Percentiles rank a stretch among this genome's conserved stretches.
Conservation (phyloP, 2,329 filamentous ascomycete species). For the Ophiocordyceps robertsii region DNA sequence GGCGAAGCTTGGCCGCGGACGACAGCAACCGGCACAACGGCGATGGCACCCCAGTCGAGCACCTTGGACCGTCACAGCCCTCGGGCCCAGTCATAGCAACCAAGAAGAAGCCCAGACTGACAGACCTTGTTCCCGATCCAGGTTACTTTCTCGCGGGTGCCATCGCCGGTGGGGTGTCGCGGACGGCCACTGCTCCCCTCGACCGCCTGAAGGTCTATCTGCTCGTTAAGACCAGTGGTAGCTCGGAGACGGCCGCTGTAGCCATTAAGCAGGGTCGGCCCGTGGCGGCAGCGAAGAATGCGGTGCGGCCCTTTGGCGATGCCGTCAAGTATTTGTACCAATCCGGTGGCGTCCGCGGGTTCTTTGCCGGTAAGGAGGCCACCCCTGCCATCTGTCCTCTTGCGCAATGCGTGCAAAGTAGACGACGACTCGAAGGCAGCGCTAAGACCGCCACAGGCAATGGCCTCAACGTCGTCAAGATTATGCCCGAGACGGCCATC, state of each 20-base stretch:
- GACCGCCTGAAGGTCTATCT: slow-evolving; percentile 96
- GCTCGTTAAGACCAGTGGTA: slow-evolving; percentile 64
- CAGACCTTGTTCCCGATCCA: slow-evolving; percentile 66
- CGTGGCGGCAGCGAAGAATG: slow-evolving; percentile 48
- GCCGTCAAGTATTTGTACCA: slow-evolving; percentile 71
- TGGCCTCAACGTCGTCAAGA: slow-evolving; percentile 89
- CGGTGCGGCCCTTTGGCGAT: slow-evolving; percentile 54
- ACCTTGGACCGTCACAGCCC: slow-evolving; percentile 16
- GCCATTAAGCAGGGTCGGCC: slow-evolving; percentile 60
- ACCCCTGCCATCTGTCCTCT: background rate
- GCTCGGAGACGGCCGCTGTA: slow-evolving; percentile 40
- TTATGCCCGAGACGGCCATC: slow-evolving; percentile 97
- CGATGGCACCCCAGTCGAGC: slow-evolving; percentile 20
- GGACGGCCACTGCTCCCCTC: slow-evolving; percentile 88
- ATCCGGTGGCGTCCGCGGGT: slow-evolving; percentile 72
- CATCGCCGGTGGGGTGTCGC: slow-evolving; percentile 84
- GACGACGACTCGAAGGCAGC: background rate
- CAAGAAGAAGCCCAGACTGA: slow-evolving; percentile 40
- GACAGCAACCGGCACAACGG: slow-evolving; percentile 12
- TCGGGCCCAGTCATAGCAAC: slow-evolving; percentile 19
- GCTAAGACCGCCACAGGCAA: slow-evolving; percentile 50
- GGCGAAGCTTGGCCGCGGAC: slow-evolving; percentile 10
- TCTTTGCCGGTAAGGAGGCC: slow-evolving; percentile 68
- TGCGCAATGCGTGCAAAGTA: background rate
- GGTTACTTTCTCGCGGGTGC: slow-evolving; percentile 97